Evolutionary conservation across 345 rosid species (phyloP), one percentile per base, ranked within the genome.

Genomic region (Arabidopsis arenosa): DNA sequence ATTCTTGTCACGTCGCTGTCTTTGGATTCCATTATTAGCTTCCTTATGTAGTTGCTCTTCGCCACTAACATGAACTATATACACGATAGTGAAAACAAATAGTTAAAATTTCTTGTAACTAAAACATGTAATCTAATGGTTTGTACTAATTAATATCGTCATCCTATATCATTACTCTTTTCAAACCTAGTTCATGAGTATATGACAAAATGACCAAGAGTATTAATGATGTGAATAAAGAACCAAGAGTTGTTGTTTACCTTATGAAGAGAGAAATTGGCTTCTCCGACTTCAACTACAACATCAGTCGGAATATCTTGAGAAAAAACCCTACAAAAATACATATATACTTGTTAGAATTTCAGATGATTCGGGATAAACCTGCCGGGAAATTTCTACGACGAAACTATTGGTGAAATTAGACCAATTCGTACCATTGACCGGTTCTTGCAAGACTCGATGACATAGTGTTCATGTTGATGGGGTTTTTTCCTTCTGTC

Each of bases 21-120:
- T 11, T 86, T 79, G 1, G 99, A 84, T 59, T 92, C 97, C 83
- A 90, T 54, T 59, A 95, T 89, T 49, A 90, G 70, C 48, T 84
- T 88, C 62, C 99, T 86, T 70, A 95, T 83, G 85, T 84, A 85
- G 77, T 95, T 95, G 81, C 99, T 90, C 86, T 92, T 95, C 2
- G 96, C 96, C 55, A 89, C 93, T 12, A 95, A 79, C 96, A 89
- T 86, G 84, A 92, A 92, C 98, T 93, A 84, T 66, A 53, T 61
- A 51, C 54, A 18, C 17, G 5, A 44, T 23, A 51, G 54, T 70
- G 11, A 43, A 61, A 62, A 17, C 5, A 14, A 2, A 23, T 15
- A 17, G 26, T 23, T 23, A 53, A 37, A 9, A 15, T 11, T 8
- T 28, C 17, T 6, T 49, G 18, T 49, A 35, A 21, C 1, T 3